phyloP scores from a whole-genome alignment of 2,329 filamentous ascomycete genomes.

The Tolypocladium amazonense region DNA sequence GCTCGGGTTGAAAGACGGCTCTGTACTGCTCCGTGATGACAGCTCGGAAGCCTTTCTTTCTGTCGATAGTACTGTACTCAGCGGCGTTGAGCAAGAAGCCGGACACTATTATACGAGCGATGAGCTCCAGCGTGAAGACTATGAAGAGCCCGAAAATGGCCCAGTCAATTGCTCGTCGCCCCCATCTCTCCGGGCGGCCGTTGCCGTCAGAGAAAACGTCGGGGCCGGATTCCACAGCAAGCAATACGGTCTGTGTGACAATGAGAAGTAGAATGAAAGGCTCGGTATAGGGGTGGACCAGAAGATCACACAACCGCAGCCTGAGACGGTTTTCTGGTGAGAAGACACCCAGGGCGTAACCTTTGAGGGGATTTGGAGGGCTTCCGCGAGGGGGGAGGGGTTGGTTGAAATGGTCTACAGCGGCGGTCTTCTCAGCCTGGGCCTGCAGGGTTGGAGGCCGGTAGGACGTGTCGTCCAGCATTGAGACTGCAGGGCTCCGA shows the following conservation, averaged over 20 bases:
- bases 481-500: conserved; percentile 17
- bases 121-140: conserved; percentile 80
- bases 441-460: conserved; percentile 34
- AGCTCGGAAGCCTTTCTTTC: conserved; percentile 61
- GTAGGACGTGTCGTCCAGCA: conserved; percentile 39
- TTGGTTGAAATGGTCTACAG: conserved; percentile 8
- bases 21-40: conserved; percentile 68
- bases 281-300: conserved; percentile 81
- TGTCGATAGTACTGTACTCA: conserved; percentile 86
- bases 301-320: conserved; percentile 64
- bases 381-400: conserved; percentile 7
- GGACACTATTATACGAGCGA: conserved; percentile 80
- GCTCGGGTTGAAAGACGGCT: conserved; percentile 71
- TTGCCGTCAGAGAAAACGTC: conserved; percentile 57
- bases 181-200: conserved; percentile 54
- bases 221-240: conserved; percentile 71
- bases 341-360: conserved; percentile 78
- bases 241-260: conserved; percentile 74
- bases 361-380: conserved; percentile 64
- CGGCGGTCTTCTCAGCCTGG: conserved; percentile 32
- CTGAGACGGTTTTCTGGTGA: conserved; percentile 67
- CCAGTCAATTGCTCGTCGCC: conserved; percentile 61
- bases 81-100: conserved; percentile 83
- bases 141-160: conserved; percentile 73
- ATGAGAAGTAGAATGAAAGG: conserved; percentile 81